Conservation (phyloP, 108 stramenopile species). For the Conticribra weissflogii region DNA sequence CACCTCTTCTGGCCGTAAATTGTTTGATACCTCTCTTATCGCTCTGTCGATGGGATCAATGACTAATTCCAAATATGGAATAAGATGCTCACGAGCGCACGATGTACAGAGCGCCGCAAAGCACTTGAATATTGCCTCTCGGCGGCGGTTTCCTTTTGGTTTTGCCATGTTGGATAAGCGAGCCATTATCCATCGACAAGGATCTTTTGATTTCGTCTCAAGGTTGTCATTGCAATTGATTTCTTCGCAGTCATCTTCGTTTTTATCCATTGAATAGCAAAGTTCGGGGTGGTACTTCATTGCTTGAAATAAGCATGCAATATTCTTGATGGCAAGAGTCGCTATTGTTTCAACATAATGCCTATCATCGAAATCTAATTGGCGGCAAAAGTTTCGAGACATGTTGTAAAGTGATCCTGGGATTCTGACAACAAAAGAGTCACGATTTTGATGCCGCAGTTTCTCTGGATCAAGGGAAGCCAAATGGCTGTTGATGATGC, state of each 20-base stretch:
- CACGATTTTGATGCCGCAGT: constrained; percentile 25
- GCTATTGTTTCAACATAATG: constrained; percentile 61
- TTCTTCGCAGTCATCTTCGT: constrained; percentile 29
- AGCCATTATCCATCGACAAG: constrained; percentile 70
- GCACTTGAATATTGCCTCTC: constrained; percentile 82
- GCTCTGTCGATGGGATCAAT: constrained; percentile 80
- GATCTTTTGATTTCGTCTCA: constrained; percentile 43
- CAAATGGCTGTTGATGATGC: constrained; percentile 61
- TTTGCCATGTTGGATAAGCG: constrained; percentile 85
- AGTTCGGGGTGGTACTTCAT: constrained; percentile 65
- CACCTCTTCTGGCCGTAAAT: constrained; percentile 38
- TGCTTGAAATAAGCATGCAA: constrained; percentile 63
- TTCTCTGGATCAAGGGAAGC: constrained; percentile 30
- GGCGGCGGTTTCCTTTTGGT: constrained; percentile 63
- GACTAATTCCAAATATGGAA: constrained; percentile 73
- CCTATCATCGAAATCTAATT: constrained; percentile 67
- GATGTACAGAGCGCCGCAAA: constrained; percentile 75
- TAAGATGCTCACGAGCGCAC: constrained; percentile 49
- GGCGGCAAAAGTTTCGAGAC: constrained; percentile 69
- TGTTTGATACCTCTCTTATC: constrained; percentile 66
- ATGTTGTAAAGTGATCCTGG: constrained; percentile 68
- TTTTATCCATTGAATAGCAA: constrained; percentile 46
- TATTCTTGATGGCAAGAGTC: constrained; percentile 62
- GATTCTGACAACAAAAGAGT: constrained; percentile 45
- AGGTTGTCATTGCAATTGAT: constrained; percentile 17